Conservation (phyloP, 345 rosid species). For the Moringa oleifera region DNA sequence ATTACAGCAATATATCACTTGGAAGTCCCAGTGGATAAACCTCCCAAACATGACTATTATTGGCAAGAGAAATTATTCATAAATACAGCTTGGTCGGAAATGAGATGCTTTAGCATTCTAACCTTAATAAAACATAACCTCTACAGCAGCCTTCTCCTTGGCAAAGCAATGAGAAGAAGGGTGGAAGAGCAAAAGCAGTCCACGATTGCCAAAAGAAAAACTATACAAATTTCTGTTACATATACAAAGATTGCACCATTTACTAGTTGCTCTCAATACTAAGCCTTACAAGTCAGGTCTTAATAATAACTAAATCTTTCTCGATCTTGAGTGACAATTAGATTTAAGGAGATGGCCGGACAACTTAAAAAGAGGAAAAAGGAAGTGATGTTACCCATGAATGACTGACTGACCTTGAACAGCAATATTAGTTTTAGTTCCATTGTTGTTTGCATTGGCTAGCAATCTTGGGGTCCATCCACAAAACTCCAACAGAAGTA, state of each 20-base stretch:
- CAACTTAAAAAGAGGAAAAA: background rate
- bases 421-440: slow-evolving; percentile 28
- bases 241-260: no score
- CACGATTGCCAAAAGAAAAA: no score
- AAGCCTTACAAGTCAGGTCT: background rate
- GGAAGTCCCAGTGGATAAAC: background rate
- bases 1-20: no score
- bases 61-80: no score
- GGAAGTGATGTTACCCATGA: slow-evolving; percentile 1
- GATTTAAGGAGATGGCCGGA: background rate
- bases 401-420: slow-evolving; percentile 33
- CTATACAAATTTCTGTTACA: no score
- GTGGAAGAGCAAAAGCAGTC: no score
- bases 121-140: no score
- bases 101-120: background rate
- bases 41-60: background rate
- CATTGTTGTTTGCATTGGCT: slow-evolving; percentile 35
- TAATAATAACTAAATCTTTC: background rate
- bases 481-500: slow-evolving; percentile 70
- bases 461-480: slow-evolving; percentile 68
- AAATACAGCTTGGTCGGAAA: background rate
- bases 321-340: background rate
- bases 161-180: no score
- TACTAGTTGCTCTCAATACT: no score
- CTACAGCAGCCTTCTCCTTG: no score